phyloP scores from a whole-genome alignment of 768 basidiomycete genomes.

The Sporobolomyces pararoseus region DNA sequence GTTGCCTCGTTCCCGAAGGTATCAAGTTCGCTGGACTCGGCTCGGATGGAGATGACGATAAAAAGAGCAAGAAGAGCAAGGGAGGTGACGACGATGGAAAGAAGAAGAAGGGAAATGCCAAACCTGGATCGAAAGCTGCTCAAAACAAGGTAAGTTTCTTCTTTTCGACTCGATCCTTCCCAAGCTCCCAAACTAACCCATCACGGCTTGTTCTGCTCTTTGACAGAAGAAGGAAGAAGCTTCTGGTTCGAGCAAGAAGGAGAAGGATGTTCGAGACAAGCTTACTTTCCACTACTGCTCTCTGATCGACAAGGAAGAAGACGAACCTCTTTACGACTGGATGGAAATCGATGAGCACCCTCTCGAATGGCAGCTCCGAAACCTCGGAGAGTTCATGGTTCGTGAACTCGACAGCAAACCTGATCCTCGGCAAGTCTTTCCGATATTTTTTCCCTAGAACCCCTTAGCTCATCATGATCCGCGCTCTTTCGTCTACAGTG shows the following conservation, averaged over 20 bases:
- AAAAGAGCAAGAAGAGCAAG: slow-evolving; percentile 35
- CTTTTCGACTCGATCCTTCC: neutral
- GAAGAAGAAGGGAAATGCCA: slow-evolving; percentile 38
- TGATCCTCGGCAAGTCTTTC: slow-evolving; percentile 49
- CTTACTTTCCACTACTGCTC: slow-evolving; percentile 60
- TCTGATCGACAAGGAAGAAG: slow-evolving; percentile 51
- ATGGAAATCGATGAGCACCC: slow-evolving; percentile 57
- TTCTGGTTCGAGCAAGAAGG: slow-evolving; percentile 13
- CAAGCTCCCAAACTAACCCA: neutral
- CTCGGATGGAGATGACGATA: slow-evolving; percentile 8
- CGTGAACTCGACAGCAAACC: slow-evolving; percentile 63
- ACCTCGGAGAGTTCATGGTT: slow-evolving; percentile 70
- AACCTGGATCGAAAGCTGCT: slow-evolving; percentile 33
- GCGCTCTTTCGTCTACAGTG: slow-evolving; percentile 49
- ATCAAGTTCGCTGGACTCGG: slow-evolving; percentile 27
- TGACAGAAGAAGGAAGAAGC: slow-evolving; percentile 22
- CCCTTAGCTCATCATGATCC: accelerated
- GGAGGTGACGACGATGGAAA: slow-evolving; percentile 31
- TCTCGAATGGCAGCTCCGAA: slow-evolving; percentile 64
- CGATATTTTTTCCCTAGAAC: neutral
- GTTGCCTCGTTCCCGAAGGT: slow-evolving; percentile 31
- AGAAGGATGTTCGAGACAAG: slow-evolving; percentile 38
- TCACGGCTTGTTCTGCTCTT: neutral
- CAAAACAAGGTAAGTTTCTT: slow-evolving; percentile 26
- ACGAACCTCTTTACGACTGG: slow-evolving; percentile 31